phyloP scores from a whole-genome alignment of 495 filamentous ascomycete genomes.

The Hyaloscypha variabilis region DNA sequence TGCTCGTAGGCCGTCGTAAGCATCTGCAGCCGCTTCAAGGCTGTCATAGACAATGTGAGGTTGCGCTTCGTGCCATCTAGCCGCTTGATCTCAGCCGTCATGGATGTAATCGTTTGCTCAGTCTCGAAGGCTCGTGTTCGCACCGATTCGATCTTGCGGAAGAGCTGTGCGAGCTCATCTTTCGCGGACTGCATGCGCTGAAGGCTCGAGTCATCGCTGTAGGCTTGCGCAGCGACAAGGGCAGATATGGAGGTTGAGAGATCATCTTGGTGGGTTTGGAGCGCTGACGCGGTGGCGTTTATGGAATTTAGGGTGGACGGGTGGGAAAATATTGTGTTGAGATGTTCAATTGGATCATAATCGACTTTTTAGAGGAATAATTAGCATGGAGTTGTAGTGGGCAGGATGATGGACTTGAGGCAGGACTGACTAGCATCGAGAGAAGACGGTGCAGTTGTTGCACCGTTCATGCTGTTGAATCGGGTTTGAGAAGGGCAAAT shows the following conservation, averaged over 20 bases:
- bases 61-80: slow-evolving; percentile 96
- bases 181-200: slow-evolving; percentile 89
- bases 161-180: slow-evolving; percentile 83
- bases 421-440: slow-evolving; percentile 52
- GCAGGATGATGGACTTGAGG: neutral
- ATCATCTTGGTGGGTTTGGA: slow-evolving; percentile 80
- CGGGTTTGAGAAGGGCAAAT: neutral
- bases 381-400: slow-evolving; percentile 24
- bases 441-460: slow-evolving; percentile 41
- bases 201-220: slow-evolving; percentile 83
- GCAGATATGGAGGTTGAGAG: slow-evolving; percentile 78
- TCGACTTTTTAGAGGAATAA: slow-evolving; percentile 61
- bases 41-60: slow-evolving; percentile 96
- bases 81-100: slow-evolving; percentile 99
- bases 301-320: slow-evolving; percentile 84
- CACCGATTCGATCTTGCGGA: slow-evolving; percentile 95
- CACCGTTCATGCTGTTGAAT: slow-evolving; percentile 45
- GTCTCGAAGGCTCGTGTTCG: slow-evolving; percentile 88
- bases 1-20: slow-evolving; percentile 98
- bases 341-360: slow-evolving; percentile 91
- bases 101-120: slow-evolving; percentile 94
- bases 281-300: slow-evolving; percentile 65
- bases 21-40: slow-evolving; percentile 96
- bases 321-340: slow-evolving; percentile 93
- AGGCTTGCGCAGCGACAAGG: slow-evolving; percentile 79